phyloP scores from a whole-genome alignment of 1,284 basidiomycete species.

The Boletellus dicymbophilus region DNA sequence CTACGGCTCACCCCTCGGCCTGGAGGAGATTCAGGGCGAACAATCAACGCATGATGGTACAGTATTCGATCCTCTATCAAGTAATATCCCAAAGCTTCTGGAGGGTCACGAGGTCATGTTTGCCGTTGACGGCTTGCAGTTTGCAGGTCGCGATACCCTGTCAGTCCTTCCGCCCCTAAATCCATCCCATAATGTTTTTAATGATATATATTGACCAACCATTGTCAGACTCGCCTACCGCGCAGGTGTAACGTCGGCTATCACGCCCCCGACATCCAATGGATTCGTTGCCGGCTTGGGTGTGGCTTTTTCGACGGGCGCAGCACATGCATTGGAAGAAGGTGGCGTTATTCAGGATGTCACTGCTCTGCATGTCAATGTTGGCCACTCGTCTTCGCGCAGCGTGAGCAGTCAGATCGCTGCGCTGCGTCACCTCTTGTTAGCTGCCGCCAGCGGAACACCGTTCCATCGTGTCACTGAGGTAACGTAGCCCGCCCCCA shows the following conservation, averaged over 20 bases:
- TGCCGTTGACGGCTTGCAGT: conserved; percentile 76
- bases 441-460: conserved; percentile 44
- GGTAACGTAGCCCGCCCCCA: conserved; percentile 11
- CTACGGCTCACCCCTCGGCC: conserved; percentile 59
- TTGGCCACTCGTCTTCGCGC: conserved; percentile 44
- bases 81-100: conserved; percentile 44
- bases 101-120: conserved; percentile 56
- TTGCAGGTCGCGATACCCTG: conserved; percentile 70
- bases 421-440: conserved; percentile 64
- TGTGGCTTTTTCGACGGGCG: conserved; percentile 64
- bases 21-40: conserved; percentile 65
- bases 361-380: conserved; percentile 70
- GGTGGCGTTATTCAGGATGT: conserved; percentile 72
- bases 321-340: conserved; percentile 59
- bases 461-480: conserved; percentile 54
- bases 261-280: conserved; percentile 61
- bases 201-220: too few relatives aligned
- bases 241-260: conserved; percentile 60
- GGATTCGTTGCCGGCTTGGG: conserved; percentile 70
- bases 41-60: conserved; percentile 68
- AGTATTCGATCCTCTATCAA: conserved; percentile 51
- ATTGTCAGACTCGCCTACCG: conserved; percentile 64
- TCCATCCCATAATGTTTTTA: too few relatives aligned
- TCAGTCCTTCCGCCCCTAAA: conserved; percentile 47
- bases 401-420: conserved; percentile 70